Base-by-base conservation (phyloP, 192 early-diverging fungal genomes). In the Umbelopsis isabellina region DNA sequence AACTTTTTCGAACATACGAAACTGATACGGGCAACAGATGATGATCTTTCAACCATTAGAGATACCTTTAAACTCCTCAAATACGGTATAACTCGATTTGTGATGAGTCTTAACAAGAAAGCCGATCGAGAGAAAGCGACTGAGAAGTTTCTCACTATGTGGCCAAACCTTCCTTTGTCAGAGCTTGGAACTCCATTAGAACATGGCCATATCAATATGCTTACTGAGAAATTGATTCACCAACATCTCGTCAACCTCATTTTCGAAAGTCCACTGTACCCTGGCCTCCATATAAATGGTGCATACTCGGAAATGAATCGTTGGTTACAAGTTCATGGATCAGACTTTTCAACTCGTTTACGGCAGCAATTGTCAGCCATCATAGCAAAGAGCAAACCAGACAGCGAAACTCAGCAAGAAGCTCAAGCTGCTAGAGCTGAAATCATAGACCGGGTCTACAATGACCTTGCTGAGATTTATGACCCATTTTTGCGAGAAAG, bases 41-140 rank as follows among this genome's bases (percentile, higher is more conserved):
- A 80, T 70, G 79, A 80, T 37, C 55, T 80, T 12, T 80, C 79
- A 2, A 80, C 79, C 10, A 80, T 80, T 46, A 67, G 79, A 8
- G 79, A 80, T 52, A 67, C 70, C 0, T 74, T 80, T 50, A 75
- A 80, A 48, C 41, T 73, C 4, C 49, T 80, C 18, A 80, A 76
- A 65, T 76, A 80, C 35, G 66, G 47, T 27, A 70, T 80, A 13
- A 49, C 74, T 25, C 74, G 79, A 25, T 27, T 80, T 6, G 48
- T 76, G 18, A 70, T 76, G 74, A 73, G 74, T 35, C 67, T 80
- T 4, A 75, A 75, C 72, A 80, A 80, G 55, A 80, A 75, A 44
- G 79, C 71, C 20, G 79, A 80, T 46, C 65, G 67, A 61, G 64
- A 50, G 16, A 72, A 18, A 16, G 79, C 79, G 44, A 76, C 71